phyloP scores from a whole-genome alignment of 495 filamentous ascomycete species.

The Podospora pseudocomata region DNA sequence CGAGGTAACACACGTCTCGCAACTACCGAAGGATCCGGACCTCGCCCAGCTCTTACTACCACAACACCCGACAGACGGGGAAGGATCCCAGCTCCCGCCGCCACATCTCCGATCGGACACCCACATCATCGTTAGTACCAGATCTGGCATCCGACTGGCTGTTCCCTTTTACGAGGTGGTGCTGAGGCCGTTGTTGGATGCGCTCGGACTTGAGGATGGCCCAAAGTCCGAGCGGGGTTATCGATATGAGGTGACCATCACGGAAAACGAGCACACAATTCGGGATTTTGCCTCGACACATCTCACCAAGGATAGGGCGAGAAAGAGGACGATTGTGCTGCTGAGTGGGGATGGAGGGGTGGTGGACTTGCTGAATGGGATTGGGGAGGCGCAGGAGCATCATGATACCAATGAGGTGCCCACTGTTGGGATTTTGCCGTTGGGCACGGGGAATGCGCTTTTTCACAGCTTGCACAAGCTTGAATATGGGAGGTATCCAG shows the following conservation, averaged over 20 bases:
- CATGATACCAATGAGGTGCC: background rate
- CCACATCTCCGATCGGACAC: constrained; percentile 39
- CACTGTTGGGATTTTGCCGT: constrained; percentile 62
- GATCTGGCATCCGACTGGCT: constrained; percentile 66
- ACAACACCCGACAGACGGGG: background rate
- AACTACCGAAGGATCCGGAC: constrained; percentile 28
- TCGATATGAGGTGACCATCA: constrained; percentile 53
- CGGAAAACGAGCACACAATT: constrained; percentile 53
- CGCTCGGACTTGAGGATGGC: constrained; percentile 9
- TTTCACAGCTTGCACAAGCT: constrained; percentile 60
- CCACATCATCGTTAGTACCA: constrained; percentile 68
- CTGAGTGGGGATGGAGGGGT: constrained; percentile 85
- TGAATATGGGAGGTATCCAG: constrained; percentile 19
- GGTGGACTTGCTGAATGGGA: constrained; percentile 69
- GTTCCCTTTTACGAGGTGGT: constrained; percentile 51
- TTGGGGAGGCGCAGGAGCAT: constrained; percentile 16
- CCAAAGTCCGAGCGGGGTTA: constrained; percentile 17
- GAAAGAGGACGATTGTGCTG: constrained; percentile 57
- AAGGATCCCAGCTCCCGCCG: constrained; percentile 11
- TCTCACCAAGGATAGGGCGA: constrained; percentile 39
- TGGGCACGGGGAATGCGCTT: constrained; percentile 88
- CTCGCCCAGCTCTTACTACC: background rate
- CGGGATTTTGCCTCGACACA: constrained; percentile 51
- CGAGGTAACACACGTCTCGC: constrained; percentile 15
- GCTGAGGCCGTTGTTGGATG: constrained; percentile 55